Evolutionary conservation across 129 eudicot species (phyloP), one percentile per base, ranked within the genome.

Genomic region (Saussurea involucrata): DNA sequence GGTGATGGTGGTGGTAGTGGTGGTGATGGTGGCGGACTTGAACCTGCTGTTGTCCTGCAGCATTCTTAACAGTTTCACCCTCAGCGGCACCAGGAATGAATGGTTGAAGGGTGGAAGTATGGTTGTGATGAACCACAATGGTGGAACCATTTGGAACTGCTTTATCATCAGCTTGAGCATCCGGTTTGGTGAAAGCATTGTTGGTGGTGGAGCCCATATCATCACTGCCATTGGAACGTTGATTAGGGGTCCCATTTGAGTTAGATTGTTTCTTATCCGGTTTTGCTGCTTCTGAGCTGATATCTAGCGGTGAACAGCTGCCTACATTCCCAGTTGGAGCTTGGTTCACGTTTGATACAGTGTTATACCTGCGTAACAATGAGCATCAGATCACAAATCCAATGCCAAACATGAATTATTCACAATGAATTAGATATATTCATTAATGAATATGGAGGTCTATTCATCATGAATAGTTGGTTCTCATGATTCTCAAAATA

Each of bases 131-230:
- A 73, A 73, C 76, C 33, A 29, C 76, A 9, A 69, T 5, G 20
- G 57, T 67, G 63, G 80, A 55, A 34, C 66, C 46, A n/a, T 55
- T 81, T 74, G 89, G 73, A 53, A 42, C 77, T 66, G 75, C 74
- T 78, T 74, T 86, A 68, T 86, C 84, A 29, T 86, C 89, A 77
- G 17, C n/a, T n/a, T 29, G 55, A 10, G 71, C 78, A 42, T 66
- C 81, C 55, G 88, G 83, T 75, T 88, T 84, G 68, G 86, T 33
- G 69, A 84, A 82, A 36, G 82, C 85, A 31, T 84, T 82, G 69
- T 88, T 81, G 46, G 92, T 90, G 24, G 96, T 88, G 66, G 96
- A 88, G 37, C 92, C 96, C 92, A 88, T 84, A 65, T 90, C 92
- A 6, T 88, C 89, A 78, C 92, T 88, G 46, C 92, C 92, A 34